These are phyloP conservation scores for Pseudogymnoascus sp. DNA, from an alignment of 2,329 filamentous ascomycete species.

Conservation along the genomic window DNA sequence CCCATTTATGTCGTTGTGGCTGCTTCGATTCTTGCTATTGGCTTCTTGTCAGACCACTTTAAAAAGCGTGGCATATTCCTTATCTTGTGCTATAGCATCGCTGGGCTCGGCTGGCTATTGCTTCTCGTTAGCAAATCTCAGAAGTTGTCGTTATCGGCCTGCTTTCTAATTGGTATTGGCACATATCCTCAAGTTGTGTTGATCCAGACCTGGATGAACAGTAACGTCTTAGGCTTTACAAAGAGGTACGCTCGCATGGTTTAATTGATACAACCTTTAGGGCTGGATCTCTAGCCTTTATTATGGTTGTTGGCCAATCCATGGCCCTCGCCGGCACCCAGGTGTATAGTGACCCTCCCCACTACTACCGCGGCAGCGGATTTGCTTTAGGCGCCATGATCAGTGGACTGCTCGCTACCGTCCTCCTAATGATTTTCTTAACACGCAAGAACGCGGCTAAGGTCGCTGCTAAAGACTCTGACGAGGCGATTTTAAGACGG, in stretches of 20 bases:
- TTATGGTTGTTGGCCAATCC: too few relatives aligned
- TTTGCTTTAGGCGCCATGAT: conserved; percentile 10
- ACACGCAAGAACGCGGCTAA: conserved; percentile 9
- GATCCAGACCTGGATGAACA: conserved; percentile 10
- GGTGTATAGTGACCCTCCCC: conserved; percentile 12
- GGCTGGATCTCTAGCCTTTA: too few relatives aligned
- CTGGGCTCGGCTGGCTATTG: conserved; percentile 8
- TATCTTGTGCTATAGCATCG: conserved; percentile 8
- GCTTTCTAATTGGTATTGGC: conserved; percentile 8
- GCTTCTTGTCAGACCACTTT: conserved; percentile 11
- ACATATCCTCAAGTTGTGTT: conserved; percentile 10
- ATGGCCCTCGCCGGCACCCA: too few relatives aligned
- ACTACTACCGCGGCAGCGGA: conserved; percentile 11
- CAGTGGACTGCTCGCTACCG: neutral
- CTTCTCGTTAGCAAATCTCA: conserved; percentile 11
- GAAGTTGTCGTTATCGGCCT: conserved; percentile 9
- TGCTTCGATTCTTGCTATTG: conserved; percentile 8
- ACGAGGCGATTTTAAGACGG: neutral
- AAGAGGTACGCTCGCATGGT: conserved; percentile 1
- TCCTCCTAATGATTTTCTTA: conserved; percentile 10
- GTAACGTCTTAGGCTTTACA: conserved; percentile 12
- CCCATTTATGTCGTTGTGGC: conserved; percentile 12
- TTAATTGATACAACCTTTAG: too few relatives aligned
- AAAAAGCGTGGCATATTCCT: conserved; percentile 10
- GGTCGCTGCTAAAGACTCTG: conserved; percentile 1